Base-by-base conservation (phyloP, 75 land plant genomes). In the Selaginella moellendorffii region DNA sequence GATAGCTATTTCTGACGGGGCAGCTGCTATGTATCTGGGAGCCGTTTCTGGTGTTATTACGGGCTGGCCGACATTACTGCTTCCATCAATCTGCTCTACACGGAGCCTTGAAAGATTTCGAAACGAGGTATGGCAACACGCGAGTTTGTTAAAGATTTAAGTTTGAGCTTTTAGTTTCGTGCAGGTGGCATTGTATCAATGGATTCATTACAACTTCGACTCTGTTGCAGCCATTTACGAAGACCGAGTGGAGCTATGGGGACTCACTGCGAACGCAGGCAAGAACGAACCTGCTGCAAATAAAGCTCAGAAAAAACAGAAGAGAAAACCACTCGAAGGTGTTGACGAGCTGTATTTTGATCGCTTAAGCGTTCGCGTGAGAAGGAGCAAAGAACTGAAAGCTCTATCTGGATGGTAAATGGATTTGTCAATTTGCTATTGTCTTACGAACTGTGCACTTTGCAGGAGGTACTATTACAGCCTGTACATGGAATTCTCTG, bases 401-500 rank as follows among this genome's bases (percentile, higher is more conserved):
- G 79, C 82, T 52, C 68, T 90, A 29, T 64, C 76, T 5, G 97
- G 97, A 62, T 90, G 97, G 97, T 90, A 78, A 27, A 1, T 25
- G 64, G 29, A 10, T 62, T 62, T 28, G 19, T 8, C 10, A 58
- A 58, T 10, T 20, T 58, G 60, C 9, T 58, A 8, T 58, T 8
- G 10, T 17, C 20, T 58, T 58, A 58, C 9, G 22, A 20, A 8
- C 21, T 18, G n/a, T 24, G 9, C 26, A n/a, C 46, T 17, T 67
- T 80, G 68, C 89, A 92, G 97, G 97, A 85, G 86, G 69, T 92
- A 88, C 76, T 85, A 78, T 67, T 92, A 77, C 74, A 92, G 97
- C 62, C 75, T 92, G 53, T 81, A 78, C 52, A 75, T 92, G 61
- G 97, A 92, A 68, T 76, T 92, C 28, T 76, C 86, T 52, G 97